Evolutionary conservation across 1,284 basidiomycete species (phyloP).

Genomic region (Trichosporon asahii): DNA sequence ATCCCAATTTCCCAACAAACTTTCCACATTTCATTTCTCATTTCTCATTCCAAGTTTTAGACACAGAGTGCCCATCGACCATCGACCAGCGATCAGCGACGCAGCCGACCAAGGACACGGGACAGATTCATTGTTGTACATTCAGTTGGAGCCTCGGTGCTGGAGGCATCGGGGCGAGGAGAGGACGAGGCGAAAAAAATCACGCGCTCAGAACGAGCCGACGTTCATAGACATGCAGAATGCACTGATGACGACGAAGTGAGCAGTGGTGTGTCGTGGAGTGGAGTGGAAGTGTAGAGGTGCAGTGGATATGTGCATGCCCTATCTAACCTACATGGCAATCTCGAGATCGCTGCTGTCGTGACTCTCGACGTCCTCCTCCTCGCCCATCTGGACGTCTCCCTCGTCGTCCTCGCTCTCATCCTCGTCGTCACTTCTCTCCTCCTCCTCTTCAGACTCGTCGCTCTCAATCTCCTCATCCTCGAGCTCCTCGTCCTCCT

Average conservation of each 20-base stretch:
- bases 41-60: background rate
- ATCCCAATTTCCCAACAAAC: background rate
- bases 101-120: background rate
- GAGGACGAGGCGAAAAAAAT: too few relatives aligned
- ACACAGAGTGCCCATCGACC: background rate
- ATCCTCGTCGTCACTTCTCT: constrained; percentile 29
- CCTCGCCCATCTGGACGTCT: constrained; percentile 48
- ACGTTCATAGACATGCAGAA: too few relatives aligned
- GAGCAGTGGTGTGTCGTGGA: too few relatives aligned
- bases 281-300: too few relatives aligned
- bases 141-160: too few relatives aligned
- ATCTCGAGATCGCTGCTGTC: constrained; percentile 22
- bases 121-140: too few relatives aligned
- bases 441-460: constrained; percentile 18
- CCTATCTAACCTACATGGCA: constrained; percentile 15
- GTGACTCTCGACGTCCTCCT: constrained; percentile 26
- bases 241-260: too few relatives aligned
- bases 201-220: too few relatives aligned
- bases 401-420: constrained; percentile 25
- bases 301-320: too few relatives aligned
- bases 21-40: background rate
- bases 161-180: too few relatives aligned
- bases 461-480: constrained; percentile 20
- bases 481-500: constrained; percentile 22
- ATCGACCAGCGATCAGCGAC: too few relatives aligned